Percentiles rank a stretch among this genome's conserved stretches.
Evolutionary conservation across 768 basidiomycete species (phyloP).

Genomic region (Suillus brevipes): DNA sequence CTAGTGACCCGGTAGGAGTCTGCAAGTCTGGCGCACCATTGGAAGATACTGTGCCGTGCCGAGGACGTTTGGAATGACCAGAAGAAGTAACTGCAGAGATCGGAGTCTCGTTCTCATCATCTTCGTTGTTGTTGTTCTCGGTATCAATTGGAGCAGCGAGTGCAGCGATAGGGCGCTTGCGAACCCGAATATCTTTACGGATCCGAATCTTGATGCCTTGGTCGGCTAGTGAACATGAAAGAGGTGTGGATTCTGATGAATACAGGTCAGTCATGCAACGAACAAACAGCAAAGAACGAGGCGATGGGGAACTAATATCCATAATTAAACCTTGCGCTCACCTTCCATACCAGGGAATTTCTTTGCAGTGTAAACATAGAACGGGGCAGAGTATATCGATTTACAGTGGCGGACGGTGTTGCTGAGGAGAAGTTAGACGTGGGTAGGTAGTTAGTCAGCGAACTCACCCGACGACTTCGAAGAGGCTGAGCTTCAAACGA

Average conservation of each 20-base stretch:
- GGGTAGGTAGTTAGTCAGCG: slow-evolving; percentile 9
- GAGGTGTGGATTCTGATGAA: slow-evolving; percentile 74
- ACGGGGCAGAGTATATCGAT: slow-evolving; percentile 82
- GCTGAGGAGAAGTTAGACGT: slow-evolving; percentile 36
- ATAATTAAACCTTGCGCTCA: slow-evolving; percentile 34
- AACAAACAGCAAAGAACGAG: slow-evolving; percentile 8
- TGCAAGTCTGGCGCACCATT: slow-evolving; percentile 24
- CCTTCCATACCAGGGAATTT: slow-evolving; percentile 97
- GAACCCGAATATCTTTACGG: slow-evolving; percentile 84
- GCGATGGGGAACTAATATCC: slow-evolving; percentile 5
- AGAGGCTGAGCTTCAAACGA: slow-evolving; percentile 66
- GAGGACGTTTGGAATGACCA: slow-evolving; percentile 24
- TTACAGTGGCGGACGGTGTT: slow-evolving; percentile 89
- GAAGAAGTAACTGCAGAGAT: slow-evolving; percentile 3
- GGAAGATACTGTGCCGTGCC: slow-evolving; percentile 29
- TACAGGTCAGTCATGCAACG: slow-evolving; percentile 7
- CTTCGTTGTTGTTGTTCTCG: slow-evolving; percentile 24
- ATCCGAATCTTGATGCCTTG: slow-evolving; percentile 96
- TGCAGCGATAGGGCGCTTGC: slow-evolving; percentile 61
- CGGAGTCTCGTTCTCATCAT: slow-evolving; percentile 17
- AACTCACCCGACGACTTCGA: slow-evolving; percentile 89
- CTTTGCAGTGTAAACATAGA: slow-evolving; percentile 95
- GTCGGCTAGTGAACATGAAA: slow-evolving; percentile 90
- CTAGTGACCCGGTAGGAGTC: slow-evolving; percentile 22
- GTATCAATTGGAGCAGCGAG: slow-evolving; percentile 24